These are phyloP conservation scores for Saprolegnia diclina DNA, from an alignment of 352 stramenopile genomes.

Conservation along the genomic window DNA sequence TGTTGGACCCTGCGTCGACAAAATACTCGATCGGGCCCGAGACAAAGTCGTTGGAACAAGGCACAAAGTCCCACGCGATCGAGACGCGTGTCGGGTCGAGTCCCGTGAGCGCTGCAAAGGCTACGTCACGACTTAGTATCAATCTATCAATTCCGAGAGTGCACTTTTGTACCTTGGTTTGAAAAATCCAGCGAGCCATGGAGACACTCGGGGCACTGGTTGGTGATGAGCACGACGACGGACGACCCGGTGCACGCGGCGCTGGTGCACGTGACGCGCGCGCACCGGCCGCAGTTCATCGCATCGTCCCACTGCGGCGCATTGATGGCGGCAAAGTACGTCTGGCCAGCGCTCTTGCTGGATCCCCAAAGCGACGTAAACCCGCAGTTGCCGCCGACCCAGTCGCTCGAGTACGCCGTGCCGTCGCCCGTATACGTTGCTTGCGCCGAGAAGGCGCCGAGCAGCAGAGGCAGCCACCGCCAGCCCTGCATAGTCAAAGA, in stretches of 20 bases:
- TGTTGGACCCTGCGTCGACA: slow-evolving; percentile 17
- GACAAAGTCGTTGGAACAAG: slow-evolving; percentile 10
- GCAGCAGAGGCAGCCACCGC: background rate
- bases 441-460: background rate
- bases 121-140: slow-evolving; percentile 19
- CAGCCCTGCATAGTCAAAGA: background rate
- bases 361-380: slow-evolving; percentile 8
- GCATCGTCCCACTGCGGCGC: slow-evolving; percentile 14
- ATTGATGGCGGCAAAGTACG: slow-evolving; percentile 25
- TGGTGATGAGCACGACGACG: slow-evolving; percentile 15
- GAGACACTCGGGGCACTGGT: slow-evolving; percentile 17
- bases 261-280: slow-evolving; percentile 13
- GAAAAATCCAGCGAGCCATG: slow-evolving; percentile 14
- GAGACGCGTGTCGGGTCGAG: background rate
- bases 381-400: slow-evolving; percentile 14
- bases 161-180: slow-evolving; percentile 15
- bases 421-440: slow-evolving; percentile 14
- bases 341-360: background rate
- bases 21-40: slow-evolving; percentile 13
- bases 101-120: slow-evolving; percentile 14
- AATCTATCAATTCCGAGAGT: background rate
- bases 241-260: background rate
- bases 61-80: slow-evolving; percentile 23
- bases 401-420: slow-evolving; percentile 21
- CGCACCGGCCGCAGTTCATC: slow-evolving; percentile 23